Evolutionary conservation across 768 basidiomycete genomes (phyloP).

Genomic region (Candolleomyces aberdarensis): DNA sequence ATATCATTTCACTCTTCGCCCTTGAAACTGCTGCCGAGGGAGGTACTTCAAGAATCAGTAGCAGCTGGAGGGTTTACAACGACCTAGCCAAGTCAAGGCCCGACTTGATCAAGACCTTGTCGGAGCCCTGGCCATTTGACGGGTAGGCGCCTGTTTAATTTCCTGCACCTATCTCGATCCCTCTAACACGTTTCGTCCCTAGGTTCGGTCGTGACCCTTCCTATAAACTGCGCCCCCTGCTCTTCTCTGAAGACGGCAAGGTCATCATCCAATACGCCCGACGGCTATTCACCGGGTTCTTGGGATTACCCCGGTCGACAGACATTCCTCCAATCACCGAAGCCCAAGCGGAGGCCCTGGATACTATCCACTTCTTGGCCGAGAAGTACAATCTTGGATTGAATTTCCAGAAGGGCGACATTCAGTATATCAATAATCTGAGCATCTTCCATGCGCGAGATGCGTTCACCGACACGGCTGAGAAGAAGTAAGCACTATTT

Average conservation of each 20-base stretch:
- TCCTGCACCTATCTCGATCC: not conserved
- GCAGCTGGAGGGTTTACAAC: slow-evolving; percentile 44
- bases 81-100: slow-evolving; percentile 45
- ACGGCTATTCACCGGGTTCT: slow-evolving; percentile 41
- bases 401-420: slow-evolving; percentile 40
- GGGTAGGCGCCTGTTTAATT: slow-evolving; percentile 18
- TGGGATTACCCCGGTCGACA: slow-evolving; percentile 28
- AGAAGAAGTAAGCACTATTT: slow-evolving; percentile 24
- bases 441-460: slow-evolving; percentile 45
- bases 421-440: slow-evolving; percentile 49
- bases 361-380: slow-evolving; percentile 41
- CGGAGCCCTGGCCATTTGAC: slow-evolving; percentile 42
- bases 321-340: slow-evolving; percentile 45
- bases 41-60: slow-evolving; percentile 44
- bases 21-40: slow-evolving; percentile 42
- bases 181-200: not conserved
- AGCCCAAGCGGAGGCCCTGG: slow-evolving; percentile 48
- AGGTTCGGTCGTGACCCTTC: slow-evolving; percentile 38
- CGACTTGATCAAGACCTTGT: slow-evolving; percentile 39
- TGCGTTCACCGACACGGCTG: slow-evolving; percentile 35
- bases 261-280: slow-evolving; percentile 47
- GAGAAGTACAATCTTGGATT: slow-evolving; percentile 41
- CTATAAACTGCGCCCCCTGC: slow-evolving; percentile 34
- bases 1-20: slow-evolving; percentile 42
- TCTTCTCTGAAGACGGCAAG: slow-evolving; percentile 37